Base-by-base conservation (phyloP, 2,329 filamentous ascomycete genomes). In the Fusarium cyanostomum region DNA sequence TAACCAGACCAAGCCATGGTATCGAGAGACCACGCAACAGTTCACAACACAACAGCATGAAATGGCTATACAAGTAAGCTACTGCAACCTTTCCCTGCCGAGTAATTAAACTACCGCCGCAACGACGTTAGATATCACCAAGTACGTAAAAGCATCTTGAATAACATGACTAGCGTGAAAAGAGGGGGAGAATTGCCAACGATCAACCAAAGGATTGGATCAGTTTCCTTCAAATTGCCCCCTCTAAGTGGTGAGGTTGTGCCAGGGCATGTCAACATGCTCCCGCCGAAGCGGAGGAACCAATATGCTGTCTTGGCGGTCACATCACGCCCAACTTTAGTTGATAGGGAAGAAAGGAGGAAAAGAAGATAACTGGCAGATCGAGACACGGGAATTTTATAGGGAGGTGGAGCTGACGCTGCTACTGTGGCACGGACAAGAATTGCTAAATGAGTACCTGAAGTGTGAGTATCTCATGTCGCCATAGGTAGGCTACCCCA, bases 291-390 rank as follows among this genome's bases (percentile, higher is more conserved):
- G 79, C 77, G 80, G 78, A 79, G 80, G 82, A 80, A 76, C 77
- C 77, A 79, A 84, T 88, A 77, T 79, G 77, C 79, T 83, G 81
- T 74, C 77, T 79, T 74, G 60, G 45, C 83, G 84, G 81, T 81
- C 88, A 91, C 90, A 85, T 93, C 89, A 89, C 82, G 76, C 86
- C 88, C 89, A 88, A 85, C 86, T 72, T 86, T 92, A 92, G 89
- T 92, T 92, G 87, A 84, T 86, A 78, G 75, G 79, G 82, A 84
- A 79, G 78, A 81, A 16, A 66, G 37, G 43, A 72, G 54, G 62
- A 52, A 66, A 51, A 50, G 56, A 34, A 67, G 45, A 8, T 16
- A 30, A 16, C 16, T 15, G 13, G 13, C 37, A 41, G 37, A 28
- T 18, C 13, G 8, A 18, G 8, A 34, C 31, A 15, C 24, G 18